Evolutionary conservation across 129 eudicot species (phyloP).

Genomic region (Helianthus tuberosus): DNA sequence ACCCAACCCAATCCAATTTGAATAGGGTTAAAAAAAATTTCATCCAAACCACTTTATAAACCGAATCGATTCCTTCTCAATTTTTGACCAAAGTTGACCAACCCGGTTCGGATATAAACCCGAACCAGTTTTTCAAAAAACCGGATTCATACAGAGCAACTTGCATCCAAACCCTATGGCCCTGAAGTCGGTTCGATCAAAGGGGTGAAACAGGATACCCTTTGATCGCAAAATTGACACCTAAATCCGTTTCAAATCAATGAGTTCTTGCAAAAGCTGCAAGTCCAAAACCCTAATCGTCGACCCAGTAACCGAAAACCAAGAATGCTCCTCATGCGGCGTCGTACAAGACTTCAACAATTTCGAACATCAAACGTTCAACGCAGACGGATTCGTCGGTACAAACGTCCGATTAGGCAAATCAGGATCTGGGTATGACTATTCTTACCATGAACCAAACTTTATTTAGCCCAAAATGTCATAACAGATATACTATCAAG

Average conservation of each 20-base stretch:
- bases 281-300: slow-evolving; percentile 34
- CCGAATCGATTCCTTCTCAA: too few species aligned
- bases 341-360: slow-evolving; percentile 53
- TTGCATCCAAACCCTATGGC: too few species aligned
- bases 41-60: too few species aligned
- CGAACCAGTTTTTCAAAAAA: too few species aligned
- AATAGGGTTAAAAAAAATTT: too few species aligned
- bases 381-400: slow-evolving; percentile 45
- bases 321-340: slow-evolving; percentile 45
- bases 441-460: slow-evolving; percentile 33
- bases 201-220: too few species aligned
- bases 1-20: too few species aligned
- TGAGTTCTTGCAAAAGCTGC: slow-evolving; percentile 53
- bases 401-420: slow-evolving; percentile 20
- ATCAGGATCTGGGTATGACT: slow-evolving; percentile 33
- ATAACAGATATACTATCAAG: slow-evolving; percentile 12
- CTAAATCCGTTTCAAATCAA: neutral
- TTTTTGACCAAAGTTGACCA: too few species aligned
- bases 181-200: too few species aligned
- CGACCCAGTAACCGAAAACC: slow-evolving; percentile 38
- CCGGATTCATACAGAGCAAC: too few species aligned
- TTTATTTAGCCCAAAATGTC: slow-evolving; percentile 25
- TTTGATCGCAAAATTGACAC: too few species aligned
- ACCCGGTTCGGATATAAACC: too few species aligned
- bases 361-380: slow-evolving; percentile 53